These are phyloP conservation scores for Zymoseptoria pseudotritici DNA, from an alignment of 2,329 filamentous ascomycete species.

Conservation along the genomic window DNA sequence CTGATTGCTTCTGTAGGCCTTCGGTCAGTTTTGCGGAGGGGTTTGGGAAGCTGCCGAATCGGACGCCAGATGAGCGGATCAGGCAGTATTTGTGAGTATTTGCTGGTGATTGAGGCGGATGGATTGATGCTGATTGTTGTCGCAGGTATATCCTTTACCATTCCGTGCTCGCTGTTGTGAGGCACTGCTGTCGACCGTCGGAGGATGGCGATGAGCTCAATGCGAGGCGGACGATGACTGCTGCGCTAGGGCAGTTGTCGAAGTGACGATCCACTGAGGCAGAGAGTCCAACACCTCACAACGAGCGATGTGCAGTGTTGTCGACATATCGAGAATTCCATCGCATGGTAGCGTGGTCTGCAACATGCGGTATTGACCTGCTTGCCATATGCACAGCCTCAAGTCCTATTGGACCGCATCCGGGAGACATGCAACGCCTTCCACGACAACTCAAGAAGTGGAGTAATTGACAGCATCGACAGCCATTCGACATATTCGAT, in stretches of 20 bases:
- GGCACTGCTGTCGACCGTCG: constrained; percentile 38
- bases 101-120: neutral
- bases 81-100: constrained; percentile 37
- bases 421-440: too few species aligned
- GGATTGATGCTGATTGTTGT: neutral
- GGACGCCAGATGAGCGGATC: constrained; percentile 26
- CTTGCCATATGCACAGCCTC: too few species aligned
- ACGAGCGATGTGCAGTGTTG: too few species aligned
- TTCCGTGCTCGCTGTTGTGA: constrained; percentile 35
- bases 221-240: constrained; percentile 34
- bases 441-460: too few species aligned
- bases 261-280: neutral
- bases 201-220: constrained; percentile 35
- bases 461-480: too few species aligned
- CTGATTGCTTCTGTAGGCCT: constrained; percentile 40
- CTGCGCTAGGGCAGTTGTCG: constrained; percentile 13
- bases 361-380: too few species aligned
- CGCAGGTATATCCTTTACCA: constrained; percentile 41
- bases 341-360: too few species aligned
- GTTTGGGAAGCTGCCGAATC: constrained; percentile 32
- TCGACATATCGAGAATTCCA: too few species aligned
- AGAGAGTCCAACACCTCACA: neutral
- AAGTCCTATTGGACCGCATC: too few species aligned
- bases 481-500: too few species aligned
- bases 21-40: constrained; percentile 38